Evolutionary conservation across 2,329 filamentous ascomycete species (phyloP), one percentile per base, ranked within the genome.

Genomic region (Aspergillus ibericus): DNA sequence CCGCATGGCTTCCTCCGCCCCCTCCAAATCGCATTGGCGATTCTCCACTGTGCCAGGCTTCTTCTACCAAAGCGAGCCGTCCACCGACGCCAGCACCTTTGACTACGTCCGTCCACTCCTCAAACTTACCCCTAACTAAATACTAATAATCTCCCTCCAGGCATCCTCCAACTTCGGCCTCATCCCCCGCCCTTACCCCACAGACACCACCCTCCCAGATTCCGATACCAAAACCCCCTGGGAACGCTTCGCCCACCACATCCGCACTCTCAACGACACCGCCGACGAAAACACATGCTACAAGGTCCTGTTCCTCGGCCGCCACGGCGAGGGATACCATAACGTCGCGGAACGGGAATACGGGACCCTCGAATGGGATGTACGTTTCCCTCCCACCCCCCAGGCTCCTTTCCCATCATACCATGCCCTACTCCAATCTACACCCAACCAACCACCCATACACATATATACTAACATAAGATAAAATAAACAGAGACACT

Each of bases 261-360:
- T 87, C 16, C 61, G 70, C 8, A 67, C 70, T 2, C 67, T 86
- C n/a, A 82, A 83, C 66, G 42, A 58, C 58, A 57, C 77, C 2
- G 72, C 72, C 2, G 68, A 68, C 0, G 48, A 66, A 0, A 74
- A 74, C 35, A 75, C 77, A 4, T 71, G 72, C 22, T 87, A 85
- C 71, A 82, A 82, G 53, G 72, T 88, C 0, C 74, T 88, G 36
- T 85, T 83, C 66, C 73, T 86, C 36, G 85, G 82, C 42, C 80
- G 85, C 27, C 85, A 88, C 66, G 85, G 85, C 20, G 80, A 88
- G 69, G 85, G 85, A 4, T 78, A 78, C 59, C 83, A 88, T 72
- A 88, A 88, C 66, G 83, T 84, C 12, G 85, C 84, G 1, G 82
- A 88, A 66, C 67, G 72, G 2, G 81, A 77, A 60, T 87, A 86